Evolutionary conservation across 2,329 filamentous ascomycete species (phyloP).

Genomic region (Aspergillus novoparasiticus): DNA sequence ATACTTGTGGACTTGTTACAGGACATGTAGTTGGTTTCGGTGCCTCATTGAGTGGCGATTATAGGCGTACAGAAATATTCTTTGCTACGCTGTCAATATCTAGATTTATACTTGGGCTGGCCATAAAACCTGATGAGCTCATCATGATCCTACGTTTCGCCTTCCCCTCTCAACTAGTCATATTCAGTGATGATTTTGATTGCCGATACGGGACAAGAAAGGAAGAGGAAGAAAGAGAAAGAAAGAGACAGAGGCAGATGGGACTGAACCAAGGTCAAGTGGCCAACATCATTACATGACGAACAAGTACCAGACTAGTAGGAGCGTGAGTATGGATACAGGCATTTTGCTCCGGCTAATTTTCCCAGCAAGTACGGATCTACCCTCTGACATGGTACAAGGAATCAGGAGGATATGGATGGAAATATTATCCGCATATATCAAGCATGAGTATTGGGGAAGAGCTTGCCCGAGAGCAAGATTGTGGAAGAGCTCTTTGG

Average conservation of each 20-base stretch:
- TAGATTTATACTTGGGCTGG: not conserved
- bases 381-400: not conserved
- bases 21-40: not conserved
- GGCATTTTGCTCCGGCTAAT: slow-evolving; percentile 1
- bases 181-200: not conserved
- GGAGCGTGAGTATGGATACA: not conserved
- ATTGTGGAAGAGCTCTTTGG: not conserved
- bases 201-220: not conserved
- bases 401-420: not conserved
- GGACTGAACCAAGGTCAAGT: not conserved
- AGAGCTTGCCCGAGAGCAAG: not conserved
- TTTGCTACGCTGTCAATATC: not conserved
- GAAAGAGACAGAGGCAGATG: not conserved
- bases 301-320: not conserved
- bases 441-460: not conserved
- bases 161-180: not conserved
- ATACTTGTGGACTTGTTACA: not conserved
- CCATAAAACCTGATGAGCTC: not conserved
- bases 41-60: not conserved
- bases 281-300: not conserved
- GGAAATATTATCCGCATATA: not conserved
- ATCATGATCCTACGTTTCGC: not conserved
- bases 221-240: not conserved
- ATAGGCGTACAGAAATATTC: not conserved
- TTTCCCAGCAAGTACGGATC: slow-evolving; percentile 9